Evolutionary conservation across 192 early-diverging fungal genomes (phyloP), one percentile per base, ranked within the genome.

Genomic region (Borealophlyctis nickersoniae): DNA sequence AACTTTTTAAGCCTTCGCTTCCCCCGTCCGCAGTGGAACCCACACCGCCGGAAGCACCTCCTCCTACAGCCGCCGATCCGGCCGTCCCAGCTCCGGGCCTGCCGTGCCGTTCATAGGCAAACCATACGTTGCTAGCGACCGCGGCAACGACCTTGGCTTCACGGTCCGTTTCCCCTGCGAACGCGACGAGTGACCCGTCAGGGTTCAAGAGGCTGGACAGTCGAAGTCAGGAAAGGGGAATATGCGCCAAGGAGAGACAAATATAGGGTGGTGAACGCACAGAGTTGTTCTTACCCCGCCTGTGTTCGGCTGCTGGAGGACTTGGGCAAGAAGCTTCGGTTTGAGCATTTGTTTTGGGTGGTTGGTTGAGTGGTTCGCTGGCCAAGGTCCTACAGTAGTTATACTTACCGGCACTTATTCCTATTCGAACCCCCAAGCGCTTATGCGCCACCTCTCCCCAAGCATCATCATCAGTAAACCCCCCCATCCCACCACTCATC

Each of bases 301-400:
- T 16, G 65, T 66, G 60, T 74, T 75, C 2, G 59, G 63, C 48
- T 78, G 77, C 1, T 14, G 13, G 16, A 78, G 66, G 11, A 75
- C 70, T 24, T 74, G 73, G 7, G 62, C 53, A 30, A 78, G 56
- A 23, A 60, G 69, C 49, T 59, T 66, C 24, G 66, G 52, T 60
- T 75, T 74, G 4, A 78, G 63, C 77, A 78, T 66, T 19, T 45
- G n/a, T n/a, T n/a, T n/a, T n/a, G n/a, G n/a, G n/a, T n/a, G n/a
- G n/a, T n/a, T n/a, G n/a, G n/a, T n/a, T n/a, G n/a, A n/a, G n/a
- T n/a, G n/a, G n/a, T n/a, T n/a, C n/a, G n/a, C n/a, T n/a, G n/a
- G n/a, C n/a, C n/a, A n/a, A n/a, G n/a, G n/a, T n/a, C n/a, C n/a
- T n/a, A n/a, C n/a, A n/a, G n/a, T n/a, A n/a, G n/a, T n/a, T n/a